Evolutionary conservation across 2,329 filamentous ascomycete genomes (phyloP).

Genomic region (Neofusicoccum laricinum): DNA sequence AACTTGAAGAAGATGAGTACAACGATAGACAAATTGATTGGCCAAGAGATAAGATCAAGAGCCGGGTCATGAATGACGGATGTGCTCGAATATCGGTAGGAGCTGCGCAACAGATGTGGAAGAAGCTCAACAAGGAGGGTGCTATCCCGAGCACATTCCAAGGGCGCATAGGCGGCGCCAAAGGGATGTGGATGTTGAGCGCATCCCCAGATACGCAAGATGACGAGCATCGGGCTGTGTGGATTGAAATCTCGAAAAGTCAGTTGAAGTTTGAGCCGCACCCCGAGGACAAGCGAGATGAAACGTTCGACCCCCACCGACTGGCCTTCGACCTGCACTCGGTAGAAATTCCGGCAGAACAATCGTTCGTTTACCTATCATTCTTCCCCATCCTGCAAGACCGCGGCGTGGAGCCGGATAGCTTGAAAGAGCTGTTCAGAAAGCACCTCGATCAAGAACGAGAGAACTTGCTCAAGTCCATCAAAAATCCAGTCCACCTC

Average conservation of each 20-base stretch:
- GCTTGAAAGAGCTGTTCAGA: constrained; percentile 50
- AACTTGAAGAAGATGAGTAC: constrained; percentile 33
- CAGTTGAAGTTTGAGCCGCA: constrained; percentile 64
- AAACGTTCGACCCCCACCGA: constrained; percentile 46
- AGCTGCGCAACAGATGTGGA: constrained; percentile 54
- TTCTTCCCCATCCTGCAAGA: constrained; percentile 67
- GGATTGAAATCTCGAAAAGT: constrained; percentile 64
- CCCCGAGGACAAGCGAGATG: constrained; percentile 37
- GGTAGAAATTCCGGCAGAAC: constrained; percentile 45
- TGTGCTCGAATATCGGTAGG: constrained; percentile 63
- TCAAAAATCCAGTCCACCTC: constrained; percentile 51
- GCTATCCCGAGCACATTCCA: constrained; percentile 64
- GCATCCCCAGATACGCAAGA: constrained; percentile 44
- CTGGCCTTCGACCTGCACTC: constrained; percentile 65
- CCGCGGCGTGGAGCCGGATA: constrained; percentile 47
- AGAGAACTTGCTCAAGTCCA: constrained; percentile 48
- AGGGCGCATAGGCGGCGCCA: constrained; percentile 68
- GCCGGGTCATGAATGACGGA: constrained; percentile 49
- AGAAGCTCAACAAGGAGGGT: constrained; percentile 46
- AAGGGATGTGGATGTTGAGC: constrained; percentile 72
- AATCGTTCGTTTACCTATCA: constrained; percentile 63
- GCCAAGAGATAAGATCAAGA: constrained; percentile 16
- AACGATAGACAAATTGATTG: constrained; percentile 34
- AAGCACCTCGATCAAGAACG: constrained; percentile 54
- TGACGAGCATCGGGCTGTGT: constrained; percentile 43